phyloP scores from a whole-genome alignment of 441 rosid species.

The Theobroma grandiflorum region DNA sequence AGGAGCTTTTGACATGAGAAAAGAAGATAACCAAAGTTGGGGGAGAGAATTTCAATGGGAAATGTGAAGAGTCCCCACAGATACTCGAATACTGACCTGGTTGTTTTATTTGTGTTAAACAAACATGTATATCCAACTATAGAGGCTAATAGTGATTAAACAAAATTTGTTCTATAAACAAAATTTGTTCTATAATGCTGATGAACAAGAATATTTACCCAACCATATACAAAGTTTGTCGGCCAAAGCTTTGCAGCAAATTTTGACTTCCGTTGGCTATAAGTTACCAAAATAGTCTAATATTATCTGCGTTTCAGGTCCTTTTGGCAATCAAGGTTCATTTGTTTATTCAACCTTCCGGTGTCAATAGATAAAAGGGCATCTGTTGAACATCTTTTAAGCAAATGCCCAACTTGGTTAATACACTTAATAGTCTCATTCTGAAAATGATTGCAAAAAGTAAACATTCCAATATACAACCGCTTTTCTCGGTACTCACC shows the following conservation, averaged over 20 bases:
- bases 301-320: neutral
- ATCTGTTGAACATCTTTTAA: neutral
- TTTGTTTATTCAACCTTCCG: neutral
- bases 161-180: neutral
- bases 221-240: neutral
- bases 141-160: neutral
- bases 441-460: conserved; percentile 8
- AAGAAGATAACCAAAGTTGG: neutral
- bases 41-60: neutral
- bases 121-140: neutral
- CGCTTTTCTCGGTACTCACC: neutral
- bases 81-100: neutral
- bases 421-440: neutral
- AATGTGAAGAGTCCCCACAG: conserved; percentile 6
- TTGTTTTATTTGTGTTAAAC: too few relatives aligned
- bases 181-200: neutral
- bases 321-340: neutral
- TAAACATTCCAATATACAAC: neutral
- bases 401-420: neutral
- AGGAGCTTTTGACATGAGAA: neutral
- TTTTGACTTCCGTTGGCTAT: neutral
- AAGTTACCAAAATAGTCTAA: neutral
- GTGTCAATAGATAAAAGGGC: neutral
- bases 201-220: neutral
- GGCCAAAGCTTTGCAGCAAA: neutral